Evolutionary conservation across 169 alveolate species (phyloP).

Genomic region (Plasmodium vinckei): DNA sequence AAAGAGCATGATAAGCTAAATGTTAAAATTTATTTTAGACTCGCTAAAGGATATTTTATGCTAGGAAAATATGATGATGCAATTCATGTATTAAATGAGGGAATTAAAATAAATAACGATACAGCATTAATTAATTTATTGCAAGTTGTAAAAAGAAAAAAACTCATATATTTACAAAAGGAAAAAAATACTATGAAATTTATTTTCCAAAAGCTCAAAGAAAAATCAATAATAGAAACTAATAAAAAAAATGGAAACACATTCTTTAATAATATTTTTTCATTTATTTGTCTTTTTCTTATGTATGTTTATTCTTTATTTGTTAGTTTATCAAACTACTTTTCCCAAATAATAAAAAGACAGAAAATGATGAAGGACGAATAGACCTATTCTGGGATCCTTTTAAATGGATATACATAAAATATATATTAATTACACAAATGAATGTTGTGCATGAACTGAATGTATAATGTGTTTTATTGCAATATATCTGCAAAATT

Average conservation of each 20-base stretch:
- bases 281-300: slow-evolving; percentile 17
- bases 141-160: slow-evolving; percentile 48
- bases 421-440: too few relatives aligned
- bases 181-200: slow-evolving; percentile 71
- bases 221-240: slow-evolving; percentile 37
- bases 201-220: slow-evolving; percentile 57
- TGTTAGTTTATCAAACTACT: neutral
- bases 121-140: slow-evolving; percentile 56
- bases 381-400: too few relatives aligned
- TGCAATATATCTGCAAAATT: too few relatives aligned
- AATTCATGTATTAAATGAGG: slow-evolving; percentile 64
- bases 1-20: slow-evolving; percentile 59
- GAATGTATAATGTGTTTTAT: too few relatives aligned
- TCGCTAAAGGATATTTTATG: slow-evolving; percentile 75
- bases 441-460: too few relatives aligned
- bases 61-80: slow-evolving; percentile 67
- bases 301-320: slow-evolving; percentile 21
- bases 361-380: neutral
- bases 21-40: slow-evolving; percentile 50
- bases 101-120: slow-evolving; percentile 61
- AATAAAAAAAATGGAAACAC: slow-evolving; percentile 15
- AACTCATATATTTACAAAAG: slow-evolving; percentile 41
- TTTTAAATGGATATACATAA: too few relatives aligned
- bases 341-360: neutral
- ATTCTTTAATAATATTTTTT: slow-evolving; percentile 15